Evolutionary conservation across 2,329 filamentous ascomycete genomes (phyloP), one percentile per base, ranked within the genome.

Genomic region (Hymenoscyphus fraxineus): DNA sequence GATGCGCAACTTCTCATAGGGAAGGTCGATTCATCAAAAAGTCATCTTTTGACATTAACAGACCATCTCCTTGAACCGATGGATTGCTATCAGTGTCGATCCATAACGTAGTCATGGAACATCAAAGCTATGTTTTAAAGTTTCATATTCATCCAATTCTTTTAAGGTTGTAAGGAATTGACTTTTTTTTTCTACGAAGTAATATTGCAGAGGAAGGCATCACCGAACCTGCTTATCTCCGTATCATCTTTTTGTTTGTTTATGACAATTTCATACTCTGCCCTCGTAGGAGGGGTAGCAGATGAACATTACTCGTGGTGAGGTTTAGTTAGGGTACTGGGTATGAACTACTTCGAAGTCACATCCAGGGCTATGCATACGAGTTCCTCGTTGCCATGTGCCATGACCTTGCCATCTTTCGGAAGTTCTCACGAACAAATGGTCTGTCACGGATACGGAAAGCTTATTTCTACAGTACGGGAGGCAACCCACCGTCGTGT

Each of bases 41-140:
- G 19, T 22, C n/a, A 54, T 54, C 22, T 54, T 22, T 54, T 19
- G 47, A 54, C n/a, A 54, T 54, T 54, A 54, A 54, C 35, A 54
- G 19, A 54, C 47, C 19, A 27, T 27, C 22, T 27, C n/a, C 19
- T 10, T 22, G 19, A 27, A n/a, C 7, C 9, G 47, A 54, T 22
- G 47, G 47, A 54, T 54, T 35, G 7, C 19, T 27, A 13, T 54
- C 5, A 27, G 19, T 22, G 47, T 54, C 22, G 22, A 13, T 54
- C 13, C 35, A 10, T 7, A 10, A 35, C 3, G 35, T 10, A 7
- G 4, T 27, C 47, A 27, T 27, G 47, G 22, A 22, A 13, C n/a
- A 54, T 22, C 27, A 54, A 10, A 27, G n/a, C 13, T 54, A 10
- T 27, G 47, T 13, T 54, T 22, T 4, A 3, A 22, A 13, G 47